A percentile compares a stretch with the other conserved stretches of the same genome.
phyloP scores from a whole-genome alignment of 2,329 filamentous ascomycete species.

The Venturia asperata region DNA sequence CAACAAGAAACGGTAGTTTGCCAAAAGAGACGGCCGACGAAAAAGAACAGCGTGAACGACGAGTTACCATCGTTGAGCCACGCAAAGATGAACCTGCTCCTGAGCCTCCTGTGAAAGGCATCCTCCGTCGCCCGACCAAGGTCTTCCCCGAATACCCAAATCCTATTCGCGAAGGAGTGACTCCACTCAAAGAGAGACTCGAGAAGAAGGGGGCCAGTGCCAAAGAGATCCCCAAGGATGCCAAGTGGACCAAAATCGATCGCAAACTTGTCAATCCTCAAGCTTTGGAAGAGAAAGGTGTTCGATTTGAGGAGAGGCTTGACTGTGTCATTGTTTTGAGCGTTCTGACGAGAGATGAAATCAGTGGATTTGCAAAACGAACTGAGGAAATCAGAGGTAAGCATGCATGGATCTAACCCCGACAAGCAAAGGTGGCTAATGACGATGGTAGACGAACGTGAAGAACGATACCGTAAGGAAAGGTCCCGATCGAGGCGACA shows the following conservation, averaged over 20 bases:
- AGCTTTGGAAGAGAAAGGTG: conserved; percentile 76
- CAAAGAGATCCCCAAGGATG: conserved; percentile 55
- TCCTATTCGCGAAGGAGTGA: conserved; percentile 80
- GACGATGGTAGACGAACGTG: conserved; percentile 8
- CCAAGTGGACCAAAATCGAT: conserved; percentile 79
- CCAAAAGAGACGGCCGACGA: not conserved
- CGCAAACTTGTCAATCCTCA: conserved; percentile 83
- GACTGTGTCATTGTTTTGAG: conserved; percentile 90
- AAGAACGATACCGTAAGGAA: conserved; percentile 12
- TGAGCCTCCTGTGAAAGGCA: conserved; percentile 52
- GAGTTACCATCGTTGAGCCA: conserved; percentile 60
- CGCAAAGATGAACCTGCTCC: conserved; percentile 52
- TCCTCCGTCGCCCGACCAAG: conserved; percentile 72
- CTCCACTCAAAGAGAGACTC: conserved; percentile 70
- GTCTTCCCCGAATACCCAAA: conserved; percentile 84
- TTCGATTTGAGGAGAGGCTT: conserved; percentile 84
- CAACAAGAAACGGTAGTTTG: not conserved
- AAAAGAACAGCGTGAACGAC: conserved; percentile 9
- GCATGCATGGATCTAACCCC: not conserved
- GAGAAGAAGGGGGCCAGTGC: conserved; percentile 49
- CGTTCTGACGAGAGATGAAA: conserved; percentile 81
- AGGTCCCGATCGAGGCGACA: conserved; percentile 7
- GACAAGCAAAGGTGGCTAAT: not conserved
- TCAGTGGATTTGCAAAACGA: conserved; percentile 74
- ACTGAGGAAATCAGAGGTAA: conserved; percentile 58